phyloP scores from a whole-genome alignment of 148 eudicot genomes.

The Rhododendron kiyosumense region DNA sequence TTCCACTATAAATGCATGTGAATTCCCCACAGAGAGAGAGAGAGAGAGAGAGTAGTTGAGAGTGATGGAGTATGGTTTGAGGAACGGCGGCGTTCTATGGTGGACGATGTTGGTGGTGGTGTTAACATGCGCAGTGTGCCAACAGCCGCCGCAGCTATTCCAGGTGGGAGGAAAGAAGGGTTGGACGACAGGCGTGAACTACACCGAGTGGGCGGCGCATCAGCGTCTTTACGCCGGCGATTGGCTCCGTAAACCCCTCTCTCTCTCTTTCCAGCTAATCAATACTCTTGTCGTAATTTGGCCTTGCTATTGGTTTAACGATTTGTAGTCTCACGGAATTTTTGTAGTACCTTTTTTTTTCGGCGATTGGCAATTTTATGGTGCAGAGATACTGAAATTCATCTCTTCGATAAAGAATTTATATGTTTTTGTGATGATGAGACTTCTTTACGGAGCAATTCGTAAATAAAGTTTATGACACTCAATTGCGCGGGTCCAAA shows the following conservation, averaged over 20 bases:
- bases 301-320: background rate
- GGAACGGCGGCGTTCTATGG: background rate
- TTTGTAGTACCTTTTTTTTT: background rate
- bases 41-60: slow-evolving; percentile 3
- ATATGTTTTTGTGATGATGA: too few species aligned
- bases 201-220: slow-evolving; percentile 43
- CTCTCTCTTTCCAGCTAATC: background rate
- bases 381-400: background rate
- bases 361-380: background rate
- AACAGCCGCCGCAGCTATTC: slow-evolving; percentile 27
- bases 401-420: background rate
- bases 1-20: background rate
- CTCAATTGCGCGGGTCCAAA: too few species aligned
- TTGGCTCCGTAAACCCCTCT: slow-evolving; percentile 47
- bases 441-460: too few species aligned
- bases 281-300: background rate
- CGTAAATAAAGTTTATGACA: too few species aligned
- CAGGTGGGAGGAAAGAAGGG: slow-evolving; percentile 47
- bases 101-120: slow-evolving; percentile 22
- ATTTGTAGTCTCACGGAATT: background rate
- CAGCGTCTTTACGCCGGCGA: slow-evolving; percentile 51
- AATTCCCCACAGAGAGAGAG: background rate
- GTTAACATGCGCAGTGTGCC: slow-evolving; percentile 12
- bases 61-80: background rate
- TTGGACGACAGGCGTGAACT: slow-evolving; percentile 45